phyloP scores from a whole-genome alignment of 176 grass and related monocot species.

The Carex kokanica region DNA sequence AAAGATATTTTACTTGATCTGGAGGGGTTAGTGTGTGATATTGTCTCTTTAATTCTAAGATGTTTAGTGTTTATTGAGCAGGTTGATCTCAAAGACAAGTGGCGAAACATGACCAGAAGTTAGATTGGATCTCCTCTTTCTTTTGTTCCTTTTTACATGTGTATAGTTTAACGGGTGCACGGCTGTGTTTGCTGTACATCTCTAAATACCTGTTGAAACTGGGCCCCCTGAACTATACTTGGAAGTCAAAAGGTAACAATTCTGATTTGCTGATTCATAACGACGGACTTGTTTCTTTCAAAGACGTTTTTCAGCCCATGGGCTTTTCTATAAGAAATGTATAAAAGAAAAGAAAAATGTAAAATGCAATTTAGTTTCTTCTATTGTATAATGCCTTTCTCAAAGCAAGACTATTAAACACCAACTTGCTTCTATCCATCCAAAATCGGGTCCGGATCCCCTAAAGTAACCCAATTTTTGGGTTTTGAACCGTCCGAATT shows the following conservation, averaged over 20 bases:
- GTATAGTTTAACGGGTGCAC: neutral
- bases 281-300: neutral
- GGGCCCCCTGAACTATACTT: neutral
- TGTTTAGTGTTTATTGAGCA: neutral
- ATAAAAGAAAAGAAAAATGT: too few species aligned
- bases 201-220: neutral
- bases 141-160: neutral
- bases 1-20: neutral
- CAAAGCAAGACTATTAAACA: neutral
- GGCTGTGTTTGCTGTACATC: neutral
- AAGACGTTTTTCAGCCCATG: neutral
- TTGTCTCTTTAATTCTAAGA: neutral
- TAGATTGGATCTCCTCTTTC: neutral
- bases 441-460: too few species aligned
- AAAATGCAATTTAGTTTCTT: neutral
- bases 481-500: too few species aligned
- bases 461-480: too few species aligned
- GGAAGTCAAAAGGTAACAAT: neutral
- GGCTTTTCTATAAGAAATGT: neutral
- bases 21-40: neutral
- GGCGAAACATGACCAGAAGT: neutral
- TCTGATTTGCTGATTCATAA: neutral
- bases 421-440: too few species aligned
- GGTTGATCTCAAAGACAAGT: slow-evolving; percentile 22
- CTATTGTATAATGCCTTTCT: neutral